phyloP scores from a whole-genome alignment of 2,329 filamentous ascomycete genomes.

The Exserohilum rostratum region DNA sequence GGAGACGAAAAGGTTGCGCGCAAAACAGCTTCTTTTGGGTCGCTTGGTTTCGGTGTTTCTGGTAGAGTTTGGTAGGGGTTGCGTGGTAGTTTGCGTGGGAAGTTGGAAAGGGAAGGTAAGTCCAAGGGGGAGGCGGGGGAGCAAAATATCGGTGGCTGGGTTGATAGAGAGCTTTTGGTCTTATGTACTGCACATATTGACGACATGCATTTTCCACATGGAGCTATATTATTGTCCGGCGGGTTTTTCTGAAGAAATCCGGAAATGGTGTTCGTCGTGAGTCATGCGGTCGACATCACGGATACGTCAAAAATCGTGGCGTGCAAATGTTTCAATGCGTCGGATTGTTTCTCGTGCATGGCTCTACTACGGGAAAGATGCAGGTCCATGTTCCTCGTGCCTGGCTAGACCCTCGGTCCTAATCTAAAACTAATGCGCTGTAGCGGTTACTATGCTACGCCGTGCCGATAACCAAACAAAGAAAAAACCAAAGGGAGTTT shows the following conservation, averaged over 20 bases:
- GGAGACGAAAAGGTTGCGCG: too few relatives aligned
- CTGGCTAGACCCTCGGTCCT: constrained; percentile 8
- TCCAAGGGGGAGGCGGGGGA: too few relatives aligned
- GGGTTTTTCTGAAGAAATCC: background rate
- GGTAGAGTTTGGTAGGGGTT: too few relatives aligned
- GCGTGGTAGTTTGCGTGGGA: too few relatives aligned
- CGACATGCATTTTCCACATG: too few relatives aligned
- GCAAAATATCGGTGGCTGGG: too few relatives aligned
- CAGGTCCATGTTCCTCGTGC: constrained; percentile 11
- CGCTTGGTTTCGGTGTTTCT: too few relatives aligned
- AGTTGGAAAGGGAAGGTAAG: too few relatives aligned
- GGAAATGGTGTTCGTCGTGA: constrained; percentile 17
- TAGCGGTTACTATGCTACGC: constrained; percentile 9
- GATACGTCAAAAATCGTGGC: constrained; percentile 8
- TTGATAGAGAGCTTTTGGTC: too few relatives aligned
- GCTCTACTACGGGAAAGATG: constrained; percentile 2
- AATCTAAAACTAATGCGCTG: constrained; percentile 10
- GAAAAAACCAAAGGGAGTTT: constrained; percentile 12
- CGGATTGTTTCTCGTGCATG: constrained; percentile 21
- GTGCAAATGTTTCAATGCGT: constrained; percentile 10
- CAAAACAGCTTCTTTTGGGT: too few relatives aligned
- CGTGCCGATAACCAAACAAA: constrained; percentile 20
- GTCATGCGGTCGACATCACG: constrained; percentile 4
- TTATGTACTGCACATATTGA: too few relatives aligned
- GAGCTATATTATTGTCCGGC: too few relatives aligned